Evolutionary conservation across 192 early-diverging fungal genomes (phyloP).

Genomic region (Coemansia sp.): DNA sequence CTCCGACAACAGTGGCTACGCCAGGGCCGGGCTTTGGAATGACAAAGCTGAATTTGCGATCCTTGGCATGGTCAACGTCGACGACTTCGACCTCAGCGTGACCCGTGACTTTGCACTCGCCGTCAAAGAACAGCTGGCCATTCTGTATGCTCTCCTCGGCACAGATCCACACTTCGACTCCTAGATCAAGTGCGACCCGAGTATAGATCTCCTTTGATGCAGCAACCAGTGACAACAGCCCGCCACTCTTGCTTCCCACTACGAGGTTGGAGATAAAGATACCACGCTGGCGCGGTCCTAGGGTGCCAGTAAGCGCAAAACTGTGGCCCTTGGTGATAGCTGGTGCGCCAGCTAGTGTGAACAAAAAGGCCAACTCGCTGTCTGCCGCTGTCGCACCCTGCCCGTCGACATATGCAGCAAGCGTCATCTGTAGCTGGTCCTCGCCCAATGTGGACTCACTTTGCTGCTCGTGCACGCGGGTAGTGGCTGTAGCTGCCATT

Average conservation of each 20-base stretch:
- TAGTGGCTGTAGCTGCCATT: conserved; percentile 2
- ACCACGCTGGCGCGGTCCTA: conserved; percentile 45
- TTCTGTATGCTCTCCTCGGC: conserved; percentile 44
- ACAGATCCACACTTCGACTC: conserved; percentile 47
- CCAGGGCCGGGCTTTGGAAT: conserved; percentile 42
- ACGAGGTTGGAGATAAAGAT: conserved; percentile 50
- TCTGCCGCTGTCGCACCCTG: conserved; percentile 6
- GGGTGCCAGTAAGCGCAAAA: conserved; percentile 52
- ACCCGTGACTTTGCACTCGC: conserved; percentile 42
- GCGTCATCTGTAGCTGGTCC: conserved; percentile 13
- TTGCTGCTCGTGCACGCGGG: background rate
- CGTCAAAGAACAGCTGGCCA: conserved; percentile 49
- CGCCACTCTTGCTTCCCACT: conserved; percentile 13
- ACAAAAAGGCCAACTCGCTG: conserved; percentile 40
- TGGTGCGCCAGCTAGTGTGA: conserved; percentile 43
- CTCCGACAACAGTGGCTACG: conserved; percentile 14
- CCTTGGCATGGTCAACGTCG: conserved; percentile 46
- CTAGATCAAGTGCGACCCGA: conserved; percentile 23
- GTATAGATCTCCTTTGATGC: conserved; percentile 53
- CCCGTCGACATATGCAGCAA: conserved; percentile 44
- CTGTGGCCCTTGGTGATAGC: conserved; percentile 22
- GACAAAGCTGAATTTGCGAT: conserved; percentile 51
- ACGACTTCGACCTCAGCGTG: conserved; percentile 51
- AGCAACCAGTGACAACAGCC: conserved; percentile 27
- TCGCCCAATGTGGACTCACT: background rate